Evolutionary conservation across 176 grass and related monocot genomes (phyloP).

Genomic region (Areca catechu): DNA sequence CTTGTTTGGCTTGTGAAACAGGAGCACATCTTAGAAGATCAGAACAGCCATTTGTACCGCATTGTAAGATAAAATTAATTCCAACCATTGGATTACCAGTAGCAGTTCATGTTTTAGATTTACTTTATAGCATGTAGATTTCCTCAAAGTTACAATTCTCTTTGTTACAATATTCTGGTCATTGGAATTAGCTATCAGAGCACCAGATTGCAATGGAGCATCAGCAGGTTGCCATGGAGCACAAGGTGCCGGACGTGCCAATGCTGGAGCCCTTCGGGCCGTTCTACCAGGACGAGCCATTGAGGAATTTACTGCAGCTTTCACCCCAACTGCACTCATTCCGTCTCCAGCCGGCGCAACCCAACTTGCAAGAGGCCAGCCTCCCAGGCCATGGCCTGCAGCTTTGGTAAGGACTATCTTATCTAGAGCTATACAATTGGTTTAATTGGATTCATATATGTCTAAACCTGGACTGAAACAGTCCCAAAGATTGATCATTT

Average conservation of each 20-base stretch:
- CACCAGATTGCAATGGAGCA: constrained; percentile 34
- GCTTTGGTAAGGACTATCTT: constrained; percentile 41
- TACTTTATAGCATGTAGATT: not conserved
- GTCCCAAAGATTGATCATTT: too few species aligned
- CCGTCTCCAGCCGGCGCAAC: constrained; percentile 75
- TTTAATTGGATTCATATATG: not conserved
- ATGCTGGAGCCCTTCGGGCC: constrained; percentile 43
- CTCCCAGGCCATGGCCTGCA: constrained; percentile 62
- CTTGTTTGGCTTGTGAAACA: constrained; percentile 7
- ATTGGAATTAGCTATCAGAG: constrained; percentile 26
- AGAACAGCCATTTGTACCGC: constrained; percentile 59
- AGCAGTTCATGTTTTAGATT: not conserved
- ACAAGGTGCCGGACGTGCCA: constrained; percentile 21
- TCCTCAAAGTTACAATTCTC: not conserved
- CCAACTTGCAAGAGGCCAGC: constrained; percentile 69
- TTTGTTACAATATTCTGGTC: not conserved
- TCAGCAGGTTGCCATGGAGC: constrained; percentile 27
- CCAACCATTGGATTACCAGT: too few species aligned
- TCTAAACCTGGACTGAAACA: not conserved
- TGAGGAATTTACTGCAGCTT: constrained; percentile 56
- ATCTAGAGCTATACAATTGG: not conserved
- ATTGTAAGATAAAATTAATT: constrained; percentile 25
- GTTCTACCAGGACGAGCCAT: constrained; percentile 30
- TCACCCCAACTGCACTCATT: constrained; percentile 39
- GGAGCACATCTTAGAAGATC: constrained; percentile 77